Conservation (phyloP, 2,329 filamentous ascomycete genomes). For the Biscogniauxia sp. region DNA sequence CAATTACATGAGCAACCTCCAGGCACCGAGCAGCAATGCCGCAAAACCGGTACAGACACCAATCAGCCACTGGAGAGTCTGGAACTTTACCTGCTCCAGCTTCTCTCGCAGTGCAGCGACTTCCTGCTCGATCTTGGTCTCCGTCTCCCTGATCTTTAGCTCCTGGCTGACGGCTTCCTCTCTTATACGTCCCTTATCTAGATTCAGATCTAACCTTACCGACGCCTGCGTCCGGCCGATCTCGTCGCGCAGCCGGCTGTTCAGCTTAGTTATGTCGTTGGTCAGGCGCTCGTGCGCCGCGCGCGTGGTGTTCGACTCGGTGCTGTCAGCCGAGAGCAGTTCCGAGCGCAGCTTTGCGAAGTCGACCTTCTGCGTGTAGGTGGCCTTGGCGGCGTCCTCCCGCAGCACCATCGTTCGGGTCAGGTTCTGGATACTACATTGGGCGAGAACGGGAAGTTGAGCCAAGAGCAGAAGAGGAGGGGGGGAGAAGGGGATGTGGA, state of each 20-base stretch:
- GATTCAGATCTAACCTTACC: constrained; percentile 86
- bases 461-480: background rate
- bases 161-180: constrained; percentile 97
- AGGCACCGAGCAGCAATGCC: constrained; percentile 66
- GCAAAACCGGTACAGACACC: constrained; percentile 71
- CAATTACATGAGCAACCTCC: constrained; percentile 63
- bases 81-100: constrained; percentile 96
- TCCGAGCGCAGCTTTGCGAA: constrained; percentile 96
- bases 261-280: constrained; percentile 93
- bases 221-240: constrained; percentile 92
- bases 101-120: constrained; percentile 86
- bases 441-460: background rate
- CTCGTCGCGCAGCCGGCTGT: constrained; percentile 85
- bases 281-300: constrained; percentile 88
- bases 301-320: constrained; percentile 83
- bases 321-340: constrained; percentile 86
- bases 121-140: constrained; percentile 97
- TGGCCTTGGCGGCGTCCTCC: constrained; percentile 83
- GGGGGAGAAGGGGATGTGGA: background rate
- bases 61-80: constrained; percentile 97
- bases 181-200: constrained; percentile 93
- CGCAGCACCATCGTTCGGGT: constrained; percentile 97
- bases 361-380: constrained; percentile 87
- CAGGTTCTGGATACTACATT: constrained; percentile 81
- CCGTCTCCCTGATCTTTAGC: constrained; percentile 97